Conservation (phyloP, 306 rosid genomes). For the Cicer bijugum region DNA sequence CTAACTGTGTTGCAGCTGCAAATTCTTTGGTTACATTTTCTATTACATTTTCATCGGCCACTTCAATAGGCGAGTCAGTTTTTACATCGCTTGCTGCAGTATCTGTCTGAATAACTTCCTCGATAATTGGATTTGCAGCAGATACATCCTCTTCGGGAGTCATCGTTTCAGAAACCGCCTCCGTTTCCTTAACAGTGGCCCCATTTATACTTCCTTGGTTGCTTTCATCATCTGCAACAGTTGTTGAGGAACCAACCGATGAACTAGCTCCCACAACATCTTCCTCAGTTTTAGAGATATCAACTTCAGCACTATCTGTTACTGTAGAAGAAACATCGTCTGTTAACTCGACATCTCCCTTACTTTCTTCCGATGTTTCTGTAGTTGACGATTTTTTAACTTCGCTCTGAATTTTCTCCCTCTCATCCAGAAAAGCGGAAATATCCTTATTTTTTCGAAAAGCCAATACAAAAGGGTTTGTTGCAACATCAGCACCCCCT, state of each 20-base stretch:
- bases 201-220: slow-evolving; percentile 41
- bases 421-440: slow-evolving; percentile 79
- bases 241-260: slow-evolving; percentile 47
- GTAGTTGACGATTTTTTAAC: slow-evolving; percentile 49
- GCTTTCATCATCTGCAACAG: slow-evolving; percentile 44
- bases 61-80: slow-evolving; percentile 50
- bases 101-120: slow-evolving; percentile 52
- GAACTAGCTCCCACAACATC: slow-evolving; percentile 46
- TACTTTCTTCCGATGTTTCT: slow-evolving; percentile 51
- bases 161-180: slow-evolving; percentile 51
- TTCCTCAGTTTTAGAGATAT: slow-evolving; percentile 41
- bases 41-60: slow-evolving; percentile 47
- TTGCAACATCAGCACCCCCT: slow-evolving; percentile 67
- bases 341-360: slow-evolving; percentile 48
- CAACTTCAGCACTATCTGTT: slow-evolving; percentile 45
- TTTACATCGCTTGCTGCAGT: slow-evolving; percentile 47
- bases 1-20: slow-evolving; percentile 49
- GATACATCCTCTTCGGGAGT: slow-evolving; percentile 50
- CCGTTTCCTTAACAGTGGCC: slow-evolving; percentile 50
- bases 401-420: slow-evolving; percentile 58
- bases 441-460: slow-evolving; percentile 88
- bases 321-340: slow-evolving; percentile 46
- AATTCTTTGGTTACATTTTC: slow-evolving; percentile 42
- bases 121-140: slow-evolving; percentile 35
- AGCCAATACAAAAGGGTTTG: slow-evolving; percentile 90